Conservation (phyloP, 1,284 basidiomycete species). For the Ganoderma multipileum region DNA sequence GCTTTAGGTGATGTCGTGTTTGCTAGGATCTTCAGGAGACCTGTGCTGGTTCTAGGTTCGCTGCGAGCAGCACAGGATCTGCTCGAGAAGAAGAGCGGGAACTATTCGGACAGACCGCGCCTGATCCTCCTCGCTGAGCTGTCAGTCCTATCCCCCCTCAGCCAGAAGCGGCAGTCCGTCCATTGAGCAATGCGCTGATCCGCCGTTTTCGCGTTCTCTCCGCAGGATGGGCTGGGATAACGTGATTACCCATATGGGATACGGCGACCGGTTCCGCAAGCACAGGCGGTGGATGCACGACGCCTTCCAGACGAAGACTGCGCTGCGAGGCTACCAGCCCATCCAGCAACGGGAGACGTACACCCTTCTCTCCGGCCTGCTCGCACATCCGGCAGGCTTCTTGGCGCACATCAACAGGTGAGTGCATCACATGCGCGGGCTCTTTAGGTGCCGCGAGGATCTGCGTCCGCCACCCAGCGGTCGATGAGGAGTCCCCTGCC, state of each 20-base stretch:
- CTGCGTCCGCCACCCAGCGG: neutral
- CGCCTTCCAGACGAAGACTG: conserved; percentile 33
- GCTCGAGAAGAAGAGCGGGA: conserved; percentile 58
- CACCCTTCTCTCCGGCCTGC: conserved; percentile 33
- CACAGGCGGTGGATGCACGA: conserved; percentile 41
- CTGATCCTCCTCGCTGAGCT: conserved; percentile 37
- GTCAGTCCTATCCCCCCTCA: conserved; percentile 25
- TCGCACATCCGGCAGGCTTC: conserved; percentile 33
- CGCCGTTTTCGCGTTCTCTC: conserved; percentile 23
- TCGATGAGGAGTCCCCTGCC: neutral
- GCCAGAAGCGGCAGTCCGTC: neutral
- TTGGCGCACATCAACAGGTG: conserved; percentile 37
- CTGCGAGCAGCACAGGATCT: conserved; percentile 59
- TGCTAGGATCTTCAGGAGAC: conserved; percentile 44
- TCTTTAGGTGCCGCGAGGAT: neutral
- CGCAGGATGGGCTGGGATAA: conserved; percentile 37
- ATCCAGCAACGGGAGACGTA: conserved; percentile 37
- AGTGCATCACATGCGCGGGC: conserved; percentile 15
- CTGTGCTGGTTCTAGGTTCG: conserved; percentile 33
- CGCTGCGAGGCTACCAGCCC: conserved; percentile 32
- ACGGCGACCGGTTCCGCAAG: conserved; percentile 39
- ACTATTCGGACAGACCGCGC: conserved; percentile 52
- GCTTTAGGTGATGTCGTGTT: conserved; percentile 42
- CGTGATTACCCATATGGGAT: conserved; percentile 36
- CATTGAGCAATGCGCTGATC: conserved; percentile 21